Conservation (phyloP, 495 filamentous ascomycete genomes). For the Tetracladium marchalianum region DNA sequence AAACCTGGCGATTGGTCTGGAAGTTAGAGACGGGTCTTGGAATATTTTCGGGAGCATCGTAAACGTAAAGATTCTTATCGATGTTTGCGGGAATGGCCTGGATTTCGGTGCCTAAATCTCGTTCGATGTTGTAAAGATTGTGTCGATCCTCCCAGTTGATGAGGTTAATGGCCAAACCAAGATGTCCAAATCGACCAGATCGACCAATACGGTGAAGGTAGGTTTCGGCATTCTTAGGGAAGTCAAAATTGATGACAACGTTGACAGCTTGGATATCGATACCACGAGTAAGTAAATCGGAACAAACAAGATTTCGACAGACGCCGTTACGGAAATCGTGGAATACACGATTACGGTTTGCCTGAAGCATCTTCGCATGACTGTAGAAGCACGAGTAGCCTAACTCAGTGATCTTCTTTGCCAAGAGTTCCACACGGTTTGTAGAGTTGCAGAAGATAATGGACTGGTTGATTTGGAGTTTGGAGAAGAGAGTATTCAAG, state of each 20-base stretch:
- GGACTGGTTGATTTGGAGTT: constrained; percentile 98
- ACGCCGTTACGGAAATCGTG: constrained; percentile 98
- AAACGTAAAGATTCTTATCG: constrained; percentile 97
- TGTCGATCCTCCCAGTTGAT: constrained; percentile 99
- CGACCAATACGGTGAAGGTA: constrained; percentile 98
- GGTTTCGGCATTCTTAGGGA: constrained; percentile 98
- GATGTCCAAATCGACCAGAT: constrained; percentile 92
- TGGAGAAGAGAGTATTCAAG: constrained; percentile 96
- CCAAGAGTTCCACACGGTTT: constrained; percentile 91
- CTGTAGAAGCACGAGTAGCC: constrained; percentile 99
- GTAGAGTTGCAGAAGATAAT: constrained; percentile 99
- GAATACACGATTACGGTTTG: constrained; percentile 94
- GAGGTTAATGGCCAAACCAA: constrained; percentile 95
- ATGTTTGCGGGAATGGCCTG: constrained; percentile 88
- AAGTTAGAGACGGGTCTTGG: constrained; percentile 59
- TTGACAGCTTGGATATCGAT: constrained; percentile 99
- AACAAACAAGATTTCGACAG: constrained; percentile 96
- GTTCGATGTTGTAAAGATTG: constrained; percentile 98
- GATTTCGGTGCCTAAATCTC: constrained; percentile 95
- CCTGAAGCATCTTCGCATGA: constrained; percentile 96
- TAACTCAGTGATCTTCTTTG: constrained; percentile 98
- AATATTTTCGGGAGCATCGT: constrained; percentile 91
- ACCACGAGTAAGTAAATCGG: constrained; percentile 92
- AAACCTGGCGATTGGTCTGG: constrained; percentile 17
- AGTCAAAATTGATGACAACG: constrained; percentile 99